Conservation (phyloP, 2,329 filamentous ascomycete species). For the Colletotrichum plurivorum region DNA sequence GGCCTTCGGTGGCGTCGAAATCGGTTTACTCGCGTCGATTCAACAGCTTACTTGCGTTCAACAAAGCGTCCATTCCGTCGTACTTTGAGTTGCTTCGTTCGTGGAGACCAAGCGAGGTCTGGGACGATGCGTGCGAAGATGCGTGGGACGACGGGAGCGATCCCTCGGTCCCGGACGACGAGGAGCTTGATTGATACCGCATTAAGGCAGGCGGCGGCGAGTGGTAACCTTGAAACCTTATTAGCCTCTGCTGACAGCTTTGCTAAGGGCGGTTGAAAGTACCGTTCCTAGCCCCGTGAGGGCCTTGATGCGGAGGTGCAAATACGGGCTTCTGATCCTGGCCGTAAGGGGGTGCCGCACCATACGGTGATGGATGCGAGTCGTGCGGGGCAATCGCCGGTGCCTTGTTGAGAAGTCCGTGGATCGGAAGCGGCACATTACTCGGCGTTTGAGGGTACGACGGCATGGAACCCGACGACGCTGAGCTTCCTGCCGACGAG, state of each 20-base stretch:
- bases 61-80: conserved; percentile 72
- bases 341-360: conserved; percentile 37
- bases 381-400: conserved; percentile 42
- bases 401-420: conserved; percentile 61
- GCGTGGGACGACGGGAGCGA: conserved; percentile 35
- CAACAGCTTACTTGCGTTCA: conserved; percentile 72
- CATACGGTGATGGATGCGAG: conserved; percentile 27
- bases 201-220: conserved; percentile 34
- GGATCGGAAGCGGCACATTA: conserved; percentile 68
- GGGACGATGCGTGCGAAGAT: conserved; percentile 33
- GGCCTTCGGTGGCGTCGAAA: not conserved
- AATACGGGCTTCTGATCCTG: conserved; percentile 36
- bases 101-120: conserved; percentile 38
- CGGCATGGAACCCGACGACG: conserved; percentile 51
- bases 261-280: conserved; percentile 8
- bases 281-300: conserved; percentile 28
- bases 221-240: conserved; percentile 33
- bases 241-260: conserved; percentile 31
- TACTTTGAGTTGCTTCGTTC: conserved; percentile 47
- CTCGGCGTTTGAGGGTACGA: conserved; percentile 59
- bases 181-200: conserved; percentile 37
- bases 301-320: not conserved
- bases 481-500: conserved; percentile 61
- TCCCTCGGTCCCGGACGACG: conserved; percentile 28
- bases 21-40: conserved; percentile 53